Base-by-base conservation (phyloP, 441 rosid species). In the Macaranga tanarius region DNA sequence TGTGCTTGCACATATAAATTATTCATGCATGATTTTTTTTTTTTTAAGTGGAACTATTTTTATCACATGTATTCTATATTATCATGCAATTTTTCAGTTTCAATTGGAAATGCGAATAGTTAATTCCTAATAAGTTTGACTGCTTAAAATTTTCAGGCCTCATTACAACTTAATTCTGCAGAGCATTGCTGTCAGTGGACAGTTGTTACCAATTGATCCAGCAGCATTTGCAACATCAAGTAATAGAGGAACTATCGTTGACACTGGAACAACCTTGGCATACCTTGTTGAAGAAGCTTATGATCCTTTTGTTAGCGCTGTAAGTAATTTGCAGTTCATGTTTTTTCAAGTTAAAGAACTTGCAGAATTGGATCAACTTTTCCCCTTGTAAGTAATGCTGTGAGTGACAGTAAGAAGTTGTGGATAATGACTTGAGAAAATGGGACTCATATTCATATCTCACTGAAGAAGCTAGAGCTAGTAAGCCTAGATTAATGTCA, bases 241-340 rank as follows among this genome's bases (percentile, higher is more conserved):
- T 62, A 86, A 82, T 76, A 86, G 75, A 77, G 99, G 99, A 84
- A 93, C 99, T 28, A 96, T 96, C 71, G 75, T 96, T 20, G 99
- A 96, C 76, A 86, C 97, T 13, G 99, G 99, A 61, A 96, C 99
- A 70, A 93, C 99, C 65, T 80, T 96, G 80, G 94, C 97, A 0
- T 96, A 93, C 89, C 94, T 96, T 58, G 89, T 90, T 22, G 96
- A 87, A 64, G 89, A 79, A 79, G 97, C 96, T 45, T 93, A 85
- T 70, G 76, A 76, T 80, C 88, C 95, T 71, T 83, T 96, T 23
- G 82, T 90, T 70, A 82, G 73, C 70, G 93, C 97, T 51, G 99
- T 92, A 88, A 89, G 97, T 89, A 62, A 51, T 62, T 15, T 56
- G 13, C 19, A 26, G 60, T 61, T 26, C n/a, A 26, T 61, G 55